A percentile compares a stretch with the other conserved stretches of the same genome.
These are phyloP conservation scores for Mucor circinelloides DNA, from an alignment of 371 early-diverging fungal genomes.

Conservation along the genomic window DNA sequence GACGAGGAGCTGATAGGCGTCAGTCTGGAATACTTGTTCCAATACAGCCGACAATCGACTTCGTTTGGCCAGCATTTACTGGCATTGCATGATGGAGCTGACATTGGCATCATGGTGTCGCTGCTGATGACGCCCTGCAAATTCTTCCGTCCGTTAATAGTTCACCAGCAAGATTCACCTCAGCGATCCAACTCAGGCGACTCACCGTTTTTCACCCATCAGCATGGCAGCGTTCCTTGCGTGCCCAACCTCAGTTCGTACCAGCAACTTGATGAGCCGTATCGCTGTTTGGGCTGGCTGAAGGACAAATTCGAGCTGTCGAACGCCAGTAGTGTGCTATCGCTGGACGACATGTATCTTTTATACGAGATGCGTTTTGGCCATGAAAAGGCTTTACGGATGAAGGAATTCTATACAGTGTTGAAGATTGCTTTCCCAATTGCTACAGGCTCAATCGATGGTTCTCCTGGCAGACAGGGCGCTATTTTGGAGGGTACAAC, in stretches of 20 bases:
- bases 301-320: constrained; percentile 41
- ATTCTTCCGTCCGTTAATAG: constrained; percentile 28
- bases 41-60: constrained; percentile 60
- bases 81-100: constrained; percentile 48
- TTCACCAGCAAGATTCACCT: constrained; percentile 1
- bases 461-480: constrained; percentile 6
- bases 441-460: constrained; percentile 3
- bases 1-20: constrained; percentile 75
- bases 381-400: constrained; percentile 31
- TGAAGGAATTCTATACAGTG: constrained; percentile 37
- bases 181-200: constrained; percentile 8
- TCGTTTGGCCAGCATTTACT: constrained; percentile 53
- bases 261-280: constrained; percentile 38
- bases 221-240: constrained; percentile 22
- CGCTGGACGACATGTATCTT: constrained; percentile 35
- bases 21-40: constrained; percentile 74
- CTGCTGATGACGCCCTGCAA: constrained; percentile 44
- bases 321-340: constrained; percentile 14
- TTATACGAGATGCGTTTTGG: constrained; percentile 36
- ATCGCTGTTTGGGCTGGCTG: constrained; percentile 42
- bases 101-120: constrained; percentile 55
- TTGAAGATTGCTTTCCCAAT: constrained; percentile 41
- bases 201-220: neutral
- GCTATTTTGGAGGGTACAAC: constrained; percentile 22
- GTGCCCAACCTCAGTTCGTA: constrained; percentile 33